These are phyloP conservation scores for Penicillium sclerotiorum DNA, from an alignment of 2,329 filamentous ascomycete genomes.

Conservation along the genomic window DNA sequence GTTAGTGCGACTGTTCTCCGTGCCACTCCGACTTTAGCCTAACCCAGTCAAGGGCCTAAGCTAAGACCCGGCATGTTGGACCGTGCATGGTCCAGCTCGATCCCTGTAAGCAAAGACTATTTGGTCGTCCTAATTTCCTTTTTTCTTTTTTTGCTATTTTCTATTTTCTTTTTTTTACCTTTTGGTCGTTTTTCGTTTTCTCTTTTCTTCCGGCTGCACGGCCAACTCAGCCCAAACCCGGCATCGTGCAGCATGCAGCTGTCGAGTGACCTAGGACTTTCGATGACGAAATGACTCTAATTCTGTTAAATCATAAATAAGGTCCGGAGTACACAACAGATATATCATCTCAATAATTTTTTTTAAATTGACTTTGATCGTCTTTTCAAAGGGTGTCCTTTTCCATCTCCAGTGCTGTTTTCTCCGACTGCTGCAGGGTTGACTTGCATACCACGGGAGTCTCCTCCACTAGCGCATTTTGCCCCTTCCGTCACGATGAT, in stretches of 20 bases:
- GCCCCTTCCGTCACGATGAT: constrained; percentile 29
- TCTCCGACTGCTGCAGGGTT: constrained; percentile 17
- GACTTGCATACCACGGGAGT: constrained; percentile 19
- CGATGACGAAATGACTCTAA: neutral
- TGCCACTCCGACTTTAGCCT: constrained; percentile 28
- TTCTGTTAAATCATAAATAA: too few relatives aligned
- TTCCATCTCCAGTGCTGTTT: neutral
- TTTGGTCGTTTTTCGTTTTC: too few relatives aligned
- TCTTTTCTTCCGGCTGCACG: too few relatives aligned
- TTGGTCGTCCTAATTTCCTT: too few relatives aligned
- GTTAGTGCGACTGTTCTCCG: constrained; percentile 29
- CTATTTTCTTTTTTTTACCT: too few relatives aligned
- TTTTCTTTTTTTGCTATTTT: too few relatives aligned
- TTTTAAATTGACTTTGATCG: neutral
- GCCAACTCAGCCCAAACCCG: constrained; percentile 22
- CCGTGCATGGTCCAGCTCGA: constrained; percentile 19
- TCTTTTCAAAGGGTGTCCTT: neutral
- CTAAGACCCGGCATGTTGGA: constrained; percentile 22
- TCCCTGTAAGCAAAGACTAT: constrained; percentile 13
- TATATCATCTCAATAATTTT: neutral
- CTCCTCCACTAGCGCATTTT: constrained; percentile 21
- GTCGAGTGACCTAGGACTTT: constrained; percentile 18
- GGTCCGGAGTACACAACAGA: too few relatives aligned
- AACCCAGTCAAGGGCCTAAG: constrained; percentile 21
- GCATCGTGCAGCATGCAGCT: constrained; percentile 20